Evolutionary conservation across 768 basidiomycete species (phyloP), one percentile per base, ranked within the genome.

Genomic region (Clitopilus hobsonii): DNA sequence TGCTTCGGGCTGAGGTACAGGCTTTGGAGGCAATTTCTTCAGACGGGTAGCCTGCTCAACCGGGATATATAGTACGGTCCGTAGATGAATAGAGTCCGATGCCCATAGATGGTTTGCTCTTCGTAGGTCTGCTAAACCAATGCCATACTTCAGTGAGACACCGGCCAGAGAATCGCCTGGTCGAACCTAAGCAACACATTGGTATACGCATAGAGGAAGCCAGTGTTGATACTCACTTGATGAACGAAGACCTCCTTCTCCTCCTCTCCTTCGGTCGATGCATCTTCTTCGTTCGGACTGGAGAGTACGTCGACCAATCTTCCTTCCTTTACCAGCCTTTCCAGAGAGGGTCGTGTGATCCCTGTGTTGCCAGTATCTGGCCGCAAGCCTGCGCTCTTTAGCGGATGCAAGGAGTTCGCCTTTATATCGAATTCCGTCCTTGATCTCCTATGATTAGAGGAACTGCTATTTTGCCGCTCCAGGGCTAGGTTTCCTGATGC

Each of bases 61-160:
- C 0, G 95, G 94, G 54, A 98, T 87, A 63, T 89, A 86, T 29
- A 97, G 82, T 5, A 83, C 76, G 47, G 85, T 84, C 25, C 95
- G 88, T 28, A 94, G 80, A 70, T 96, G 92, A 47, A 99, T 89
- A 1, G 92, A 81, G 66, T 98, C 97, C 6, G 91, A 88, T 5
- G 92, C 69, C 97, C 97, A 99, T 6, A 99, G 75, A 60, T 94
- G 91, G 69, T 99, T 99, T 49, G 86, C 86, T 61, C 85, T 79
- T 49, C 95, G 86, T 11, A 99, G 79, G 13, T 89, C 86, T 24
- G 91, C 80, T 52, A 97, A 75, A 16, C 86, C 81, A 53, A 96
- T 87, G 1, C 91, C 92, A 67, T 98, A 97, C 62, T 86, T 91
- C 49, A 98, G 75, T 0, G 96, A 85, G 11, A 98, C 86, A 24